Conservation (phyloP, 1,139 yeast species). For the Geotrichum siamense region DNA sequence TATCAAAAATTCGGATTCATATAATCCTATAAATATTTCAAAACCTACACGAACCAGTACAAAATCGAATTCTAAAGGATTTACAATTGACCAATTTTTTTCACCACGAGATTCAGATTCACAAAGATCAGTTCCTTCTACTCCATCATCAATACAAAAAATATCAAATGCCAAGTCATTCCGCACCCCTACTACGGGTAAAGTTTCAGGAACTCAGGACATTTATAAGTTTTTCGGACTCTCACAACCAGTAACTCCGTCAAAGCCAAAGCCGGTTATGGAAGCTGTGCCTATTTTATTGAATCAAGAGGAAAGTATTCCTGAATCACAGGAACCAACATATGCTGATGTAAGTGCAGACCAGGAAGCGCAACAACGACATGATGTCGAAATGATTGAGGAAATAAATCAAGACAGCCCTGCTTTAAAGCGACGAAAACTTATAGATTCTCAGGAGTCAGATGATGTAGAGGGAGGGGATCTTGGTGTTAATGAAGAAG, state of each 20-base stretch:
- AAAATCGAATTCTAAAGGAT: too few species aligned
- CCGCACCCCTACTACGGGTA: too few species aligned
- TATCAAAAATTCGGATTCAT: too few species aligned
- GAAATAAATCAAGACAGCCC: slow-evolving; percentile 9
- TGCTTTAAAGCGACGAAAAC: slow-evolving; percentile 9
- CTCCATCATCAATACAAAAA: too few species aligned
- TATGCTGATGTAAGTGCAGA: background rate
- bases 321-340: background rate
- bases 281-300: background rate
- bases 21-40: too few species aligned
- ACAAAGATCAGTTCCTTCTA: too few species aligned
- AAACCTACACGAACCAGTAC: too few species aligned
- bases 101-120: too few species aligned
- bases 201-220: background rate
- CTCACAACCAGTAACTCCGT: background rate
- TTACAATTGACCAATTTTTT: too few species aligned
- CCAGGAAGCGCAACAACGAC: background rate
- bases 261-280: background rate
- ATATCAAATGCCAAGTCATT: too few species aligned
- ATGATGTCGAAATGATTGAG: slow-evolving; percentile 1
- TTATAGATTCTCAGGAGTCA: background rate
- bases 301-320: background rate
- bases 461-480: background rate
- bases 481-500: background rate
- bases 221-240: background rate